A percentile compares a stretch with the other conserved stretches of the same genome.
Conservation (phyloP, 1,139 yeast genomes). For the Sugiyamaella neomexicana region DNA sequence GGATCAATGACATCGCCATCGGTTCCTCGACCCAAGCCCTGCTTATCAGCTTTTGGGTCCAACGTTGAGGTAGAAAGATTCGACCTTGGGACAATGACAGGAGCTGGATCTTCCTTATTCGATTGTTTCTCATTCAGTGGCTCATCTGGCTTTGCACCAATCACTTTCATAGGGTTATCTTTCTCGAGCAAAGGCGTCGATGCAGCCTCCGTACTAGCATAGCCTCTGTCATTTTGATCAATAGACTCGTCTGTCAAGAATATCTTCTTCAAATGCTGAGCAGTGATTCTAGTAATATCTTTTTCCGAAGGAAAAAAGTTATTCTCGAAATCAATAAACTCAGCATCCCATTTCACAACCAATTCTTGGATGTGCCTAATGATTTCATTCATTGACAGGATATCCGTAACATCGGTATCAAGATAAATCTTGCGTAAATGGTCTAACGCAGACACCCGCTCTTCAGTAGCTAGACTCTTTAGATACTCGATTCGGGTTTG, state of each 20-base stretch:
- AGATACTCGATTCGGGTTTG: slow-evolving; percentile 58
- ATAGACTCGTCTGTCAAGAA: slow-evolving; percentile 44
- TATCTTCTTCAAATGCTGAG: slow-evolving; percentile 78
- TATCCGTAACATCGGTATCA: slow-evolving; percentile 60
- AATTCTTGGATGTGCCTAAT: slow-evolving; percentile 73
- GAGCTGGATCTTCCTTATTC: not conserved
- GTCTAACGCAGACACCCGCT: slow-evolving; percentile 48
- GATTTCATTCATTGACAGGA: slow-evolving; percentile 67
- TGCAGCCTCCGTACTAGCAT: slow-evolving; percentile 8
- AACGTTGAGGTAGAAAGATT: not conserved
- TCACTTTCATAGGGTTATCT: slow-evolving; percentile 13
- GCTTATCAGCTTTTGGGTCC: not conserved
- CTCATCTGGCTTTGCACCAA: not conserved
- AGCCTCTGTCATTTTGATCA: slow-evolving; percentile 20
- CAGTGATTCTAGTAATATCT: slow-evolving; percentile 88
- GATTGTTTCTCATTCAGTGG: not conserved
- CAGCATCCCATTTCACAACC: slow-evolving; percentile 86
- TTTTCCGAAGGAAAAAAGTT: slow-evolving; percentile 85
- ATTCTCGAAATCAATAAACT: slow-evolving; percentile 78
- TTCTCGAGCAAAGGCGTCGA: slow-evolving; percentile 17
- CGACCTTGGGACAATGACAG: not conserved
- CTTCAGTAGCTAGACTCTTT: slow-evolving; percentile 54
- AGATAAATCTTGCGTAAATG: slow-evolving; percentile 57
- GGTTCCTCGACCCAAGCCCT: not conserved
- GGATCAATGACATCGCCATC: not conserved